Evolutionary conservation across 2,329 filamentous ascomycete species (phyloP), one percentile per base, ranked within the genome.

Genomic region (Phyllachora maydis): DNA sequence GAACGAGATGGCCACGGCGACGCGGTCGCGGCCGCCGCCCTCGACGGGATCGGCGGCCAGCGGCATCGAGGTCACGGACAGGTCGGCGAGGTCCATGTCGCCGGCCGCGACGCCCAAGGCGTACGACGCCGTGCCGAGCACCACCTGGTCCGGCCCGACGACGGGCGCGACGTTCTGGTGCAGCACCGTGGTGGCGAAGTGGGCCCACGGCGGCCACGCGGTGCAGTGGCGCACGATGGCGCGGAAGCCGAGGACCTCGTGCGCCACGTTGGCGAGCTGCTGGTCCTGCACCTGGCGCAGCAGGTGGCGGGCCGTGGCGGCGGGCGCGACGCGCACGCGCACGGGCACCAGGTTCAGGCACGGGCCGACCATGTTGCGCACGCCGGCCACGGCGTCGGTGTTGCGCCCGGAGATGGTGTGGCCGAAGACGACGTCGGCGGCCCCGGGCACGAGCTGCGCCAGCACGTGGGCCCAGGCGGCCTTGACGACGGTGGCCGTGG

Each of bases 401-500:
- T 49, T 52, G 27, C 50, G 47, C 3, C 49, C 49, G 16, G 39
- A 44, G 22, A 52, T 46, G 26, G 48, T 40, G 25, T 50, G 43
- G 2, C 50, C 49, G 17, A 54, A 54, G 8, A 52, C 42, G 19
- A 52, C 37, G 27, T 54, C 52, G 2, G 34, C 28, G 12, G 35
- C 40, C n/a, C 40, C 36, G 0, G 50, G 42, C 13, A 43, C 26
- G n/a, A n/a, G n/a, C 6, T 42, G 40, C 4, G 48, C 44, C 4
- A 56, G 34, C 8, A 48, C 45, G 2, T 39, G 32, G 1, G 52
- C 43, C 52, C 52, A 56, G 1, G 52, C 51, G n/a, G 47, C 49
- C 26, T 56, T 55, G 32, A 56, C 36, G 11, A 55, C 25, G 1
- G 50, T 54, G 6, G 52, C 50, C 7, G 37, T 37, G 6, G 47